Evolutionary conservation across 768 basidiomycete genomes (phyloP), one percentile per base, ranked within the genome.

Genomic region (Lentinus tigrinus): DNA sequence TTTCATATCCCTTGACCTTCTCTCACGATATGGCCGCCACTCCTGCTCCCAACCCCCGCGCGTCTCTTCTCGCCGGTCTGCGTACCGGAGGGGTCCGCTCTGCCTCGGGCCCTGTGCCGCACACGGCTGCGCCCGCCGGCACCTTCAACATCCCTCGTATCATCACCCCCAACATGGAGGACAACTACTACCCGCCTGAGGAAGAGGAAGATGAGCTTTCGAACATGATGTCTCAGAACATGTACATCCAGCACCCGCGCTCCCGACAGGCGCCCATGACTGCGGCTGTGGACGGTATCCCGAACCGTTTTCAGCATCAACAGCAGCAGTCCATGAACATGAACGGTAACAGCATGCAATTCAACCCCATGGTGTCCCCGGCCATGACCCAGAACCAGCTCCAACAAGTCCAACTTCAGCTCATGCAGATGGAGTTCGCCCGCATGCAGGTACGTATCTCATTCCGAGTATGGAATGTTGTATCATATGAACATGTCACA

Each of bases 1-100:
- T 27, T 55, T 47, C 56, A 53, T 59, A 63, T 61, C 58, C 44
- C 53, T 48, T 40, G 54, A 55, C 53, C 56, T 62, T 61, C 54
- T 61, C 54, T 60, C 61, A 57, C 61, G 44, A 62, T 60, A 81
- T 82, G 80, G 73, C 81, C 52, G 72, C 79, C 47, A 63, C 77
- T 56, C 71, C 67, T 31, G 69, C 70, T 50, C 69, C 80, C 66
- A 86, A 79, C 72, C 63, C 67, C 54, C 89, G 92, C 67, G 91
- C 93, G 50, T 89, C 90, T 61, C 91, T 94, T 69, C 90, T 94
- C 73, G 80, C 88, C 59, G 91, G 89, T 65, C 90, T 94, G 69
- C 89, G 92, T 71, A 94, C 92, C 53, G 93, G 92, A 70, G 92
- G 92, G 48, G 93, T 94, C 59, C 88, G 92, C 65, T 86, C 91